These are phyloP conservation scores for Amaranthus hypochondriacus DNA, from an alignment of 148 eudicot genomes.

Conservation along the genomic window DNA sequence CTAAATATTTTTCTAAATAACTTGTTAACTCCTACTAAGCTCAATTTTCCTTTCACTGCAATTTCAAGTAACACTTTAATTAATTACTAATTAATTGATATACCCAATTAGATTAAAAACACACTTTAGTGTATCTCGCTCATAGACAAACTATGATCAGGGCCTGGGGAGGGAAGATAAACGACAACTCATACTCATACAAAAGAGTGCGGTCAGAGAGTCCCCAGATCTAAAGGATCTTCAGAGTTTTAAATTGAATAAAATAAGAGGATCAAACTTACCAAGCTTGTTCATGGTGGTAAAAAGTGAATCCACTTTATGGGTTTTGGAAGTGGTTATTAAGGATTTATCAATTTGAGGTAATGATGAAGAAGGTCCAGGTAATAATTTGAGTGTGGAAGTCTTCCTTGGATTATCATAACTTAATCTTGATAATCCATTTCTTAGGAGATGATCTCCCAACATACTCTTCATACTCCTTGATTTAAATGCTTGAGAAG, in stretches of 20 bases:
- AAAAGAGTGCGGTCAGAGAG: no score
- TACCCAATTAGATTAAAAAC: background rate
- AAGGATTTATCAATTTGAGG: slow-evolving; percentile 2
- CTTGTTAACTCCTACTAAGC: slow-evolving; percentile 16
- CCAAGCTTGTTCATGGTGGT: slow-evolving; percentile 30
- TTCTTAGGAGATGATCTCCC: slow-evolving; percentile 24
- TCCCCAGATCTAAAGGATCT: no score
- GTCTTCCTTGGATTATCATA: slow-evolving; percentile 17
- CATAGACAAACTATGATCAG: no score
- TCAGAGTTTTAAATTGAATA: background rate
- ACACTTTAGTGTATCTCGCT: no score
- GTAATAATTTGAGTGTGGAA: slow-evolving; percentile 9
- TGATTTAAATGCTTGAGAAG: slow-evolving; percentile 18
- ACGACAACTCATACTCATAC: no score
- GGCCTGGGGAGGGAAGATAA: no score
- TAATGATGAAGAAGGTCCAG: slow-evolving; percentile 14
- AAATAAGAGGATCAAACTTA: background rate
- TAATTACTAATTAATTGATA: no score
- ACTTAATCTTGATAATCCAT: slow-evolving; percentile 13
- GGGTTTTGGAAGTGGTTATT: background rate
- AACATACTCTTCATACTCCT: slow-evolving; percentile 22
- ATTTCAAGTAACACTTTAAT: no score
- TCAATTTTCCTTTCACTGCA: slow-evolving; percentile 25
- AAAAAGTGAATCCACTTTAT: slow-evolving; percentile 17
- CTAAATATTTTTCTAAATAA: slow-evolving; percentile 22